Percentiles rank a stretch among this genome's conserved stretches.
phyloP scores from a whole-genome alignment of 208 protist genomes.

The Acanthamoeba healyi region DNA sequence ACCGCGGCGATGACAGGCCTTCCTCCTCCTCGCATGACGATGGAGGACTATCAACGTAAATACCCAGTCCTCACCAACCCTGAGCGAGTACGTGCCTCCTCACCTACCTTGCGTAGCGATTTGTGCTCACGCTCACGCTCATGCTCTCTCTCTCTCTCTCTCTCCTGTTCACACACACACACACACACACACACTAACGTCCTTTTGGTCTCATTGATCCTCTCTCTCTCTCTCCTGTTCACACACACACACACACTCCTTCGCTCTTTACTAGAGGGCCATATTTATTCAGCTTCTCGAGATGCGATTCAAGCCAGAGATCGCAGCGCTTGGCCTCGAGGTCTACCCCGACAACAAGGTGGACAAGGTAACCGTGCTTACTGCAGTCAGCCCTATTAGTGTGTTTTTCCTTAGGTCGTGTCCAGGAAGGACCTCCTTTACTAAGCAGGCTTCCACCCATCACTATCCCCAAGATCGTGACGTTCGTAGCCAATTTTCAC shows the following conservation, averaged over 20 bases:
- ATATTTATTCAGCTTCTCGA: slow-evolving; percentile 46
- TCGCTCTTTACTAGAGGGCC: background rate
- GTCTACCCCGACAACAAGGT: slow-evolving; percentile 15
- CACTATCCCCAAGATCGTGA: slow-evolving; percentile 7
- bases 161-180: too few species aligned
- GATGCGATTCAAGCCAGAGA: slow-evolving; percentile 72
- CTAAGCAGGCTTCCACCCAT: too few species aligned
- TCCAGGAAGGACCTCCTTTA: too few species aligned
- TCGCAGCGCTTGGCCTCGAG: slow-evolving; percentile 38
- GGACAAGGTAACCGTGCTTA: slow-evolving; percentile 67
- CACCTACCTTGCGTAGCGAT: background rate
- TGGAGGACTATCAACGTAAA: slow-evolving; percentile 50
- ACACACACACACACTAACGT: too few species aligned
- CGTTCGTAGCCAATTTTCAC: slow-evolving; percentile 71
- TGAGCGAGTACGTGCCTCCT: slow-evolving; percentile 15
- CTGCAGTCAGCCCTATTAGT: too few species aligned
- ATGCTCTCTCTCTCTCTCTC: too few species aligned
- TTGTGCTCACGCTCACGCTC: too few species aligned
- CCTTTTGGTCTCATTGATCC: too few species aligned
- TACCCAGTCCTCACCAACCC: slow-evolving; percentile 54
- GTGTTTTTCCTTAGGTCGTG: too few species aligned
- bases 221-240: background rate
- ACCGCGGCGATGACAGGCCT: background rate
- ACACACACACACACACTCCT: background rate
- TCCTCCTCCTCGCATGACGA: slow-evolving; percentile 7